Conservation (phyloP, 371 early-diverging fungal species). For the Syncephalastrum racemosum region DNA sequence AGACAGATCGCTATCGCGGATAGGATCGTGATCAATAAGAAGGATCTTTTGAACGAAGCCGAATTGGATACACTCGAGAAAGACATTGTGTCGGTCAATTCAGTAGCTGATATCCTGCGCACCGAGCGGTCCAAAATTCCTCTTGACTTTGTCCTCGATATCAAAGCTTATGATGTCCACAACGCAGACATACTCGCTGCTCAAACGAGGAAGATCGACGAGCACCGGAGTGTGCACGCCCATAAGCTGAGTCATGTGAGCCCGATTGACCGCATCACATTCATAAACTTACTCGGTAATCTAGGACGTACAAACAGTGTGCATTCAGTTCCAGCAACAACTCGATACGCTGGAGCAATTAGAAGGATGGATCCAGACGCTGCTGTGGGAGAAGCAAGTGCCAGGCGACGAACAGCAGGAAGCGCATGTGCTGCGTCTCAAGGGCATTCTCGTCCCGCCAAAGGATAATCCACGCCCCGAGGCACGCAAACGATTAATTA, state of each 20-base stretch:
- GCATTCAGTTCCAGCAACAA: constrained; percentile 43
- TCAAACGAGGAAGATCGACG: constrained; percentile 34
- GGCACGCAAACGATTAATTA: constrained; percentile 50
- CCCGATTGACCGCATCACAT: neutral
- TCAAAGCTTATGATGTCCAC: constrained; percentile 70
- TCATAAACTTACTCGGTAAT: neutral
- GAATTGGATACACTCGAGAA: constrained; percentile 52
- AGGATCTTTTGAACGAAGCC: constrained; percentile 60
- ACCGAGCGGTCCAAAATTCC: constrained; percentile 68
- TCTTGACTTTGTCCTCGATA: constrained; percentile 73
- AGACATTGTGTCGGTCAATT: constrained; percentile 57
- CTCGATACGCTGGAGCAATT: constrained; percentile 40
- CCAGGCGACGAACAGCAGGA: constrained; percentile 29
- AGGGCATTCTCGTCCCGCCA: constrained; percentile 72
- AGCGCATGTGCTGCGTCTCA: constrained; percentile 77
- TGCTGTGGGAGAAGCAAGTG: constrained; percentile 85
- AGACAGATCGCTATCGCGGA: constrained; percentile 96
- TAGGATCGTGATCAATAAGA: constrained; percentile 92
- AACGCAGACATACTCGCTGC: constrained; percentile 31
- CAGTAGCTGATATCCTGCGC: constrained; percentile 59
- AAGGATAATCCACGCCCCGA: constrained; percentile 30
- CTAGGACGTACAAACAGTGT: constrained; percentile 57
- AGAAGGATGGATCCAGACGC: constrained; percentile 87
- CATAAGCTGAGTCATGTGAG: constrained; percentile 49
- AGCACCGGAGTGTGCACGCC: constrained; percentile 29